phyloP scores from a whole-genome alignment of 768 basidiomycete species.

The Panus rudis region DNA sequence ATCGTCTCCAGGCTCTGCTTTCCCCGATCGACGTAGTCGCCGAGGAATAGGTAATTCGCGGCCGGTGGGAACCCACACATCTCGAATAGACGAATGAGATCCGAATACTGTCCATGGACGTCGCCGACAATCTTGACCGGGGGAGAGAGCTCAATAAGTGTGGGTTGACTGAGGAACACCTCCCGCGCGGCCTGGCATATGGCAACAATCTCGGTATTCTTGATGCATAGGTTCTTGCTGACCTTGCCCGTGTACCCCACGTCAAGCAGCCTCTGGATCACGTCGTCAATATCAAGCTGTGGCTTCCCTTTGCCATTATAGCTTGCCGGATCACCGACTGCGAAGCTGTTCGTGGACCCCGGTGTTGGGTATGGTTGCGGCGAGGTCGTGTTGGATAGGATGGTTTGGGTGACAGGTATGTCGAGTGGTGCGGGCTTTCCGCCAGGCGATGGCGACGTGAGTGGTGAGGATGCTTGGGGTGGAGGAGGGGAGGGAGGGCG shows the following conservation, averaged over 20 bases:
- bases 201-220: slow-evolving; percentile 91
- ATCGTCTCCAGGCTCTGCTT: slow-evolving; percentile 99
- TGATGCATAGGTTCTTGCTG: slow-evolving; percentile 89
- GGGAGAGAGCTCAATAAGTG: slow-evolving; percentile 92
- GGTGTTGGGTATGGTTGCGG: slow-evolving; percentile 39
- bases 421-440: slow-evolving; percentile 56
- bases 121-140: slow-evolving; percentile 99
- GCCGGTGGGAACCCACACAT: slow-evolving; percentile 99
- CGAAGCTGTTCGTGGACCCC: slow-evolving; percentile 34
- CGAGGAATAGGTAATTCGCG: slow-evolving; percentile 96
- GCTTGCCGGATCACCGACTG: slow-evolving; percentile 29
- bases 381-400: slow-evolving; percentile 64
- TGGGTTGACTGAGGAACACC: slow-evolving; percentile 93
- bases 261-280: slow-evolving; percentile 93
- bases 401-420: slow-evolving; percentile 76
- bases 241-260: slow-evolving; percentile 98
- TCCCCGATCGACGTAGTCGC: slow-evolving; percentile 98
- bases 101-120: slow-evolving; percentile 98
- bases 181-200: slow-evolving; percentile 95
- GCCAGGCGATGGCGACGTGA: slow-evolving; percentile 18
- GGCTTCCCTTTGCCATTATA: slow-evolving; percentile 48
- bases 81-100: slow-evolving; percentile 96
- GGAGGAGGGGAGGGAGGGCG: slow-evolving; percentile 28
- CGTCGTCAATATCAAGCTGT: slow-evolving; percentile 91
- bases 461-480: slow-evolving; percentile 15